Conservation (phyloP, 2,329 filamentous ascomycete species). For the Exophiala sp. region DNA sequence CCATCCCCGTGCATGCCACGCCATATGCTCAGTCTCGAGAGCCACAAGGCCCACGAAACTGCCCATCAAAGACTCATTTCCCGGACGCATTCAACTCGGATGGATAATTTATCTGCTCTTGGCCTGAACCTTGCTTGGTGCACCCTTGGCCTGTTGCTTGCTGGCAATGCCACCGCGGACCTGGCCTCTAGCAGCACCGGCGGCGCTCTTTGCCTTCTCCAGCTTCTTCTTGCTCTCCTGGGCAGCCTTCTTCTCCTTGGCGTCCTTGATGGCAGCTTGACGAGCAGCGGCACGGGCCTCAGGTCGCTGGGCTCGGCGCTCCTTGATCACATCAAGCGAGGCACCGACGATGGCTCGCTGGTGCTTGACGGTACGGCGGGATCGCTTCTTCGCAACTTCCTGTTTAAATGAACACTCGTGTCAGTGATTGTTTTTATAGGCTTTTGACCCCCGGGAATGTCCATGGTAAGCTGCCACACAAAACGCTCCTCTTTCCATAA, state of each 20-base stretch:
- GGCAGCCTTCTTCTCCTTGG: constrained; percentile 96
- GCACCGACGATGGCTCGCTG: constrained; percentile 99
- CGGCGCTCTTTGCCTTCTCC: constrained; percentile 94
- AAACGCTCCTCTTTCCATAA: not conserved
- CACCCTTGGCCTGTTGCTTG: constrained; percentile 97
- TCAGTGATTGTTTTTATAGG: not conserved
- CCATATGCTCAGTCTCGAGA: not conserved
- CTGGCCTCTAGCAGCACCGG: constrained; percentile 68
- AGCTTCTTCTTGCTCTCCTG: constrained; percentile 92
- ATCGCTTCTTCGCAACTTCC: constrained; percentile 99
- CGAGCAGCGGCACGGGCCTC: constrained; percentile 92
- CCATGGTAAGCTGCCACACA: too few species aligned
- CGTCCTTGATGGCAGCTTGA: constrained; percentile 84
- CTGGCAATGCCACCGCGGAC: constrained; percentile 67
- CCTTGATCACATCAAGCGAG: constrained; percentile 99
- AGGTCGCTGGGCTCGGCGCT: constrained; percentile 89
- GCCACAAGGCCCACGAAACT: not conserved
- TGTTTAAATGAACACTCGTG: constrained; percentile 43
- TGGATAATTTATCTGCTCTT: constrained; percentile 44
- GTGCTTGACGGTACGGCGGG: constrained; percentile 94
- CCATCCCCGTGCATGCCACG: not conserved
- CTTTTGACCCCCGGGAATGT: too few species aligned
- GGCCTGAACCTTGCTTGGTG: constrained; percentile 75
- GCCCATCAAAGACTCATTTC: not conserved
- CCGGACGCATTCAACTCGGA: not conserved